phyloP scores from a whole-genome alignment of 805 yeast genomes.

The Ogataea methylovora region DNA sequence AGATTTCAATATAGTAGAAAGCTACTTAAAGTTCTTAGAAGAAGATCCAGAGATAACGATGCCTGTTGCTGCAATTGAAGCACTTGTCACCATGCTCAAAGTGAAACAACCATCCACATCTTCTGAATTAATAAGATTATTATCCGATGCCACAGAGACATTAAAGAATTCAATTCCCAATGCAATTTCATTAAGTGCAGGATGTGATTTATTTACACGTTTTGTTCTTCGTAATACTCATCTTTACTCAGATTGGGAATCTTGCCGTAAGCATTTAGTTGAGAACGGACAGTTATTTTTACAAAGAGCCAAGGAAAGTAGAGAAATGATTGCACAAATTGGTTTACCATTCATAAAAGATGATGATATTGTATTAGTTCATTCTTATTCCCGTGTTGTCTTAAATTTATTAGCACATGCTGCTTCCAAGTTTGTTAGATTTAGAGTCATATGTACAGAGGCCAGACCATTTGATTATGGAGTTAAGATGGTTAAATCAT shows the following conservation, averaged over 20 bases:
- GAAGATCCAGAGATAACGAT: slow-evolving; percentile 96
- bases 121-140: slow-evolving; percentile 79
- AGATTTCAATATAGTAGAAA: slow-evolving; percentile 71
- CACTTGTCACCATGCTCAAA: slow-evolving; percentile 75
- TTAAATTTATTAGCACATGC: slow-evolving; percentile 69
- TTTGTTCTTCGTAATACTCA: slow-evolving; percentile 87
- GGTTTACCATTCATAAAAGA: slow-evolving; percentile 89
- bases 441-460: slow-evolving; percentile 88
- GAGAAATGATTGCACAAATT: slow-evolving; percentile 78
- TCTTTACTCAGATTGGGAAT: slow-evolving; percentile 89
- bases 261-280: slow-evolving; percentile 79
- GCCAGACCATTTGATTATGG: slow-evolving; percentile 88
- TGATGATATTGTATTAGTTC: slow-evolving; percentile 85
- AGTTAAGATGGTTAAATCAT: slow-evolving; percentile 57
- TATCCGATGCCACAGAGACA: slow-evolving; percentile 67
- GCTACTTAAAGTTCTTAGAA: slow-evolving; percentile 71
- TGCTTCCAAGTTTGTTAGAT: slow-evolving; percentile 67
- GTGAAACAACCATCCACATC: slow-evolving; percentile 88
- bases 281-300: slow-evolving; percentile 91
- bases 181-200: slow-evolving; percentile 91
- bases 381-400: slow-evolving; percentile 89
- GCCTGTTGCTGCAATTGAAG: slow-evolving; percentile 98
- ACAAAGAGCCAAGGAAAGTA: slow-evolving; percentile 82
- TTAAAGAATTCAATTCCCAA: slow-evolving; percentile 78
- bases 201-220: slow-evolving; percentile 93